Base-by-base conservation (phyloP, 768 basidiomycete species). In the Lactarius trivialis region DNA sequence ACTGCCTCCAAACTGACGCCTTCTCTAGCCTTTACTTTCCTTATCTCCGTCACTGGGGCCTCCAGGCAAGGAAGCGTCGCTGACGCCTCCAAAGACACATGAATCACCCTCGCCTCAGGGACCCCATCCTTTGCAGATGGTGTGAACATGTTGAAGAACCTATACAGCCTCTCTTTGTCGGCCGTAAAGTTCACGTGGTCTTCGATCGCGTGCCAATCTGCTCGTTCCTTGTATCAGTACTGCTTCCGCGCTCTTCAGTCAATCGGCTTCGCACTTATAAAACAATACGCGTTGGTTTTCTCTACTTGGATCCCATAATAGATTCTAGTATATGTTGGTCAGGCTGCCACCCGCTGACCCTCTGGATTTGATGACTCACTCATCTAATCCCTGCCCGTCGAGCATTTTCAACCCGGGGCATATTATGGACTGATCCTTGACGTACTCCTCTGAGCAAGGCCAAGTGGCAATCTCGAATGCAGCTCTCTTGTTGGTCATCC, bases 381-480 rank as follows among this genome's bases (percentile, higher is more conserved):
- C 52, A 4, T 12, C 30, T n/a, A 63, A 11, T 32, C 61, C 61
- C 1, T n/a, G 30, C 11, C 57, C 57, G 6, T 8, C 2, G 61
- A 55, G 34, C 6, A 19, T 30, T 33, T 63, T 45, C 21, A 55
- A 58, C 15, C 52, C 36, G 11, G 61, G 52, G 12, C 21, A 11
- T 50, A 63, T 2, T 9, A 63, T 49, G 17, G 45, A 41, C 32
- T 19, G 33, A 17, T 58, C 19, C 43, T 54, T 58, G 51, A 54
- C 26, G 19, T 58, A 62, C 28, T 54, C 56, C 28, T 63, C 61
- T 28, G 61, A 55, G 36, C 57, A 54, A 9, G 57, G 57, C 61
- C 61, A 63, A 36, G 41, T 36, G 21, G 12, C 30, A 14, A 63
- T 9, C 19, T 63, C 57, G 52, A 58, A 63, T 11, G 52, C 53